Evolutionary conservation across 208 protist genomes (phyloP).

Genomic region (Herpetomonas samuelpessoai): DNA sequence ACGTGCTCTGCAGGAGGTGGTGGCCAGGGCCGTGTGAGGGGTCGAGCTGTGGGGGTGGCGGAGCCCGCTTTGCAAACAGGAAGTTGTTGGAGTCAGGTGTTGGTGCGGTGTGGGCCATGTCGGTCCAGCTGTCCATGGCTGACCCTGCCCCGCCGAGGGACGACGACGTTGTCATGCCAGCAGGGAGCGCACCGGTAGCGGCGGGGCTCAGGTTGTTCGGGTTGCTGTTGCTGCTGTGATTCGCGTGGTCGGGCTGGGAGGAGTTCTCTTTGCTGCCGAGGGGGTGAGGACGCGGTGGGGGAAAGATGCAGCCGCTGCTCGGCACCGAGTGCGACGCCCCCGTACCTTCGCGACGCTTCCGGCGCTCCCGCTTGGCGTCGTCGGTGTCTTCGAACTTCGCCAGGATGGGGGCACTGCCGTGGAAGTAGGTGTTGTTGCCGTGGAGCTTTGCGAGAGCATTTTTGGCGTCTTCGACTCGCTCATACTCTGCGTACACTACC

Average conservation of each 20-base stretch:
- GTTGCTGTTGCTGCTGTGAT: constrained; percentile 7
- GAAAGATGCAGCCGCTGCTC: constrained; percentile 42
- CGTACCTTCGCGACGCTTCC: constrained; percentile 45
- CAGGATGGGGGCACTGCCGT: constrained; percentile 48
- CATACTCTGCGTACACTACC: constrained; percentile 82
- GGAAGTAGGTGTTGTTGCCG: constrained; percentile 65
- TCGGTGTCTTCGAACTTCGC: constrained; percentile 80
- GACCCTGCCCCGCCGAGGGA: no score
- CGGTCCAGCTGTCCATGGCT: neutral
- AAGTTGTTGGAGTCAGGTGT: neutral
- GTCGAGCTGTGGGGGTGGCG: neutral
- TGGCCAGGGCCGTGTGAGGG: no score
- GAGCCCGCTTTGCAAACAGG: neutral
- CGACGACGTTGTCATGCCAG: neutral
- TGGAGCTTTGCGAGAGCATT: constrained; percentile 63
- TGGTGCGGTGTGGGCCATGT: neutral
- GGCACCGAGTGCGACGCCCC: constrained; percentile 15
- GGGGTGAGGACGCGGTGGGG: constrained; percentile 27
- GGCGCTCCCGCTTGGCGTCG: constrained; percentile 64
- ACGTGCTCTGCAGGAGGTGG: neutral
- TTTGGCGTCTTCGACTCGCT: constrained; percentile 50
- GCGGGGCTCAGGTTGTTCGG: neutral
- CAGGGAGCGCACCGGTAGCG: neutral
- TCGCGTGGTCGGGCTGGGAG: constrained; percentile 11
- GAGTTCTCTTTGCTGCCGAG: neutral